A percentile compares a stretch with the other conserved stretches of the same genome.
Evolutionary conservation across 108 stramenopile species (phyloP).

Genomic region (Fragilaria crotonensis): DNA sequence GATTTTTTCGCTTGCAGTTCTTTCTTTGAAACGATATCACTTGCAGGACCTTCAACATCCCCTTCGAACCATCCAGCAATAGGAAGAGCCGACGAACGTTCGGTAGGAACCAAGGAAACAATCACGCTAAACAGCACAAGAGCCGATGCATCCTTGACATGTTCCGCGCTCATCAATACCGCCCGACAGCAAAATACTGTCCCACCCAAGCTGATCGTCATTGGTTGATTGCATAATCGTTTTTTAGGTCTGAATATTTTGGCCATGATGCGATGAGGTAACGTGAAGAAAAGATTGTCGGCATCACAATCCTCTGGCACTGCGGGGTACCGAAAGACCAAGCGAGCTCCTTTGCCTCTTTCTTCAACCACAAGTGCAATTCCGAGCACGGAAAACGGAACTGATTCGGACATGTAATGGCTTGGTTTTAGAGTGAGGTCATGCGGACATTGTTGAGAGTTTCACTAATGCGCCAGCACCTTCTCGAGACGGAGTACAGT

Average conservation of each 20-base stretch:
- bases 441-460: no score
- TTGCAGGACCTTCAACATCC: constrained; percentile 8
- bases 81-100: constrained; percentile 1
- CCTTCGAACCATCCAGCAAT: constrained; percentile 24
- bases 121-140: constrained; percentile 66
- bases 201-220: constrained; percentile 66
- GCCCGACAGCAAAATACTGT: constrained; percentile 82
- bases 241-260: constrained; percentile 81
- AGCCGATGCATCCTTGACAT: constrained; percentile 14
- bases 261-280: constrained; percentile 66
- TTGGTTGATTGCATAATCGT: constrained; percentile 68
- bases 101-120: constrained; percentile 50
- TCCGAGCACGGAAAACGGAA: constrained; percentile 54
- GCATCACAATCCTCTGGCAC: constrained; percentile 4
- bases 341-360: constrained; percentile 53
- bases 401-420: no score
- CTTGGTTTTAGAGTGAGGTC: no score
- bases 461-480: no score
- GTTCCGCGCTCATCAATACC: constrained; percentile 25
- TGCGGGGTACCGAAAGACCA: constrained; percentile 74
- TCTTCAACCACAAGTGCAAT: constrained; percentile 77
- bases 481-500: no score
- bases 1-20: background rate
- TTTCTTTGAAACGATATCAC: background rate
- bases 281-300: constrained; percentile 68